Base-by-base conservation (phyloP, 169 alveolate genomes). In the Eimeria maxima region DNA sequence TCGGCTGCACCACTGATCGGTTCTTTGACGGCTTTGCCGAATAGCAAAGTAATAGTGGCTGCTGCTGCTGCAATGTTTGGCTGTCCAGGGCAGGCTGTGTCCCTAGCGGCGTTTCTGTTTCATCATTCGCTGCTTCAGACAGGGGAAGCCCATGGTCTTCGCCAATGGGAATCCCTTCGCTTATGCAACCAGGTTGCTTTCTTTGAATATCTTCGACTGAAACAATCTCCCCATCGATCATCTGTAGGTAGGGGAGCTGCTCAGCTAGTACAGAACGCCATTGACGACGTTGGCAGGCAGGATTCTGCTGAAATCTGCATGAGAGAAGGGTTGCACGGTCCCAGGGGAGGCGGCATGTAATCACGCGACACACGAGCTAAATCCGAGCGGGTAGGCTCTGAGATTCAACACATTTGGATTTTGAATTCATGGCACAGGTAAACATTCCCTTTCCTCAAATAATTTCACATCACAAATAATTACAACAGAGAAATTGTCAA, bases 281-380 rank as follows among this genome's bases (percentile, higher is more conserved):
- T 11, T 87, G 93, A 24, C 81, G 93, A 11, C 93, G 93, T 47
- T 87, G 93, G 4, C 93, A 87, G 27, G 93, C 93, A 3, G 93
- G 93, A 50, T 87, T 87, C 63, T 87, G 93, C 81, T 87, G 93
- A 42, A 87, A 87, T 20, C 93, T 87, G 93, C 80, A 29, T 29
- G 7, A 38, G 18, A 73, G 11, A 38, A 29, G 4, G 29, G 42
- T 18, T 33, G 1, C 0, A 53, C 6, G 63, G 22, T 11, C 6
- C 63, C 63, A 8, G 63, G 63, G 22, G 63, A 53, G 18, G 63
- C 80, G 13, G 47, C 80, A 69, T 29, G 83, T 11, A 73, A 16
- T 50, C 53, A 18, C 33, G 27, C 0, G 33, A 14, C 80, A 33
- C 24, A 7, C 10, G 14, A 33, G n/a, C 14, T 11, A 0, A 29